Base-by-base conservation (phyloP, 495 filamentous ascomycete genomes). In the Neurospora sp. region DNA sequence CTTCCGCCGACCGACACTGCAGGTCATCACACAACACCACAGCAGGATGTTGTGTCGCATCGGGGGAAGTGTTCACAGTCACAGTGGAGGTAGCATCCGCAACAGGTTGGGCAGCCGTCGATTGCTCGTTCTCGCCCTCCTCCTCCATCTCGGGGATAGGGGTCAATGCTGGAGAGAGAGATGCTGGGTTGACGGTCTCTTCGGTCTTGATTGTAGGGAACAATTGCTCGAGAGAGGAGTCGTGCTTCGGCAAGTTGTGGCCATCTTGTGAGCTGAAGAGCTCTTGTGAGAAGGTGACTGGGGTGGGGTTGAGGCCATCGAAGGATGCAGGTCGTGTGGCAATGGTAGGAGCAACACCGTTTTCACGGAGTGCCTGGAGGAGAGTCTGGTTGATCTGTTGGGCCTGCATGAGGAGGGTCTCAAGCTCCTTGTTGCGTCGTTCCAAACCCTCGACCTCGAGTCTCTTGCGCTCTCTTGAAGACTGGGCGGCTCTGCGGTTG, bases 31-130 rank as follows among this genome's bases (percentile, higher is more conserved):
- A 98, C 95, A 98, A 97, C 94, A 97, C 90, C 94, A 88, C 95
- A 87, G 96, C 96, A 97, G 96, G 93, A 97, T 97, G 95, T 97
- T 97, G 95, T 98, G 94, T 94, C 96, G 88, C 83, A 87, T 96
- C 93, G 89, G 92, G 86, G 85, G 92, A 90, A 86, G 88, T 87
- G 83, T 87, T 87, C 72, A 71, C 73, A 39, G 72, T 44, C 70
- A 42, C 10, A 76, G 82, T 81, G 77, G 80, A 71, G 69, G 81
- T 70, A 70, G 77, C 72, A 37, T 76, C 76, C 42, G 75, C 76
- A 74, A 75, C 74, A 46, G 77, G 73, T 9, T 78, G 44, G 70
- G 79, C 76, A 40, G 75, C 77, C 3, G 72, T 40, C 46, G 66
- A 59, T 39, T 73, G 70, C 46, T 78, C 72, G 54, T 74, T 39